phyloP scores from a whole-genome alignment of 345 rosid species.

The Limnanthes douglasii region DNA sequence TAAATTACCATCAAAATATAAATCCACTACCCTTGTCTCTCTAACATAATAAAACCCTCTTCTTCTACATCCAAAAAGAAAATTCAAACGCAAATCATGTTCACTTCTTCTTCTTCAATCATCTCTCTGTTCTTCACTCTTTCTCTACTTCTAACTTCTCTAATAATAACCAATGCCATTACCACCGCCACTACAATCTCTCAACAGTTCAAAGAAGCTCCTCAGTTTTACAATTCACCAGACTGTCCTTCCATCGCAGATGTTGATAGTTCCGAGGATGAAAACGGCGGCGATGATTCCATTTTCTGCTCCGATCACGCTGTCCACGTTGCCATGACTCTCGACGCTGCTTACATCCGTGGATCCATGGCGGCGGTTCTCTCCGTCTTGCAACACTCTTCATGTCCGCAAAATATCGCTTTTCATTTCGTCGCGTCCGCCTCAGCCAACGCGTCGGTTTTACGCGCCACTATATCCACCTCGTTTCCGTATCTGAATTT shows the following conservation, averaged over 20 bases:
- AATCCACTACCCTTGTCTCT: conserved; percentile 1
- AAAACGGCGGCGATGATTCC: conserved; percentile 10
- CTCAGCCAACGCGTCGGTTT: conserved; percentile 29
- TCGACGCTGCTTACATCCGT: conserved; percentile 73
- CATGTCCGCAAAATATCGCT: conserved; percentile 68
- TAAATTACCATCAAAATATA: background rate
- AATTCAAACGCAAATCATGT: conserved; percentile 3
- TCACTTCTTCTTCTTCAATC: conserved; percentile 5
- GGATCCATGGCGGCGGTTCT: conserved; percentile 92
- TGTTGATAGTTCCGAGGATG: conserved; percentile 4
- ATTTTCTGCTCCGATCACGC: conserved; percentile 53
- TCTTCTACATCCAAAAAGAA: conserved; percentile 7
- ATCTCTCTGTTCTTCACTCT: conserved; percentile 2
- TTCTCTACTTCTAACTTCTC: conserved; percentile 3
- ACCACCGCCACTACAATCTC: conserved; percentile 11
- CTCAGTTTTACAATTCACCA: conserved; percentile 71
- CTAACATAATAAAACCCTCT: conserved; percentile 10
- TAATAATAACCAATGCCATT: background rate
- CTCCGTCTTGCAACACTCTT: conserved; percentile 81
- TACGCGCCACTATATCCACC: conserved; percentile 49
- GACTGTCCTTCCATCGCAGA: conserved; percentile 38
- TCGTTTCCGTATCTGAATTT: conserved; percentile 82
- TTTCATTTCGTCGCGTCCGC: conserved; percentile 80
- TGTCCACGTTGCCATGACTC: conserved; percentile 89
- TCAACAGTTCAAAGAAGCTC: conserved; percentile 77